Percentiles rank a stretch among this genome's conserved stretches.
These are phyloP conservation scores for Coccomyxa sp. DNA, from an alignment of 139 green algal genomes.

Conservation along the genomic window DNA sequence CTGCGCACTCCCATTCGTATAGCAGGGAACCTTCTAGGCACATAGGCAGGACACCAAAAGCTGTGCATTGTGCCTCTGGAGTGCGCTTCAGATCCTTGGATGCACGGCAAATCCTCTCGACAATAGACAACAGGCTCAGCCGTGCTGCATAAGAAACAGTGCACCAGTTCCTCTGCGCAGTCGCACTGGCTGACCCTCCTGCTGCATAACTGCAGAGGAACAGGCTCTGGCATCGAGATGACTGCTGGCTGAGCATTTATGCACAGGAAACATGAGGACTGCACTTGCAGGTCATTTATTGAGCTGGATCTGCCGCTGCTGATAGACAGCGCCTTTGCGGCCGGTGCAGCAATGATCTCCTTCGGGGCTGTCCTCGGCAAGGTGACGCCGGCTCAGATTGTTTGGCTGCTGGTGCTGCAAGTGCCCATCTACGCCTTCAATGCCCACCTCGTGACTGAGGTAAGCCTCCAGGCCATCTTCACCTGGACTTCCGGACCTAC, in stretches of 20 bases:
- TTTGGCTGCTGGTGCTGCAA: constrained; percentile 40
- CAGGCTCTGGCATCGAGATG: too few species aligned
- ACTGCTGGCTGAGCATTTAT: too few species aligned
- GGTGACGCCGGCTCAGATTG: constrained; percentile 45
- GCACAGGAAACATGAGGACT: too few species aligned
- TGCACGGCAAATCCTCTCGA: too few species aligned
- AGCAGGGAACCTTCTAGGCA: too few species aligned
- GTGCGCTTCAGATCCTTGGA: neutral
- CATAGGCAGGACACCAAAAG: too few species aligned
- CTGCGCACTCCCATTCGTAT: too few species aligned
- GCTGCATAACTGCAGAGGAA: too few species aligned
- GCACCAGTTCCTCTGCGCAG: neutral
- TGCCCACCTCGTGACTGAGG: constrained; percentile 12
- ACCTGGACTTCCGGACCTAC: too few species aligned
- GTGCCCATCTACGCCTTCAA: constrained; percentile 45
- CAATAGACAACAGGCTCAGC: neutral
- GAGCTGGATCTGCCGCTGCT: constrained; percentile 47
- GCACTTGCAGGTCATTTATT: constrained; percentile 28
- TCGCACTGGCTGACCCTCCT: too few species aligned
- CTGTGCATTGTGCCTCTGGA: neutral
- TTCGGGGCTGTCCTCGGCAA: constrained; percentile 66
- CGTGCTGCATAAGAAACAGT: neutral
- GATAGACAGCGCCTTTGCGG: constrained; percentile 48
- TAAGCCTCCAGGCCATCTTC: too few species aligned
- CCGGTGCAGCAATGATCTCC: constrained; percentile 52